phyloP scores from a whole-genome alignment of 2,329 filamentous ascomycete species.

The Beauveria pseudobassiana region DNA sequence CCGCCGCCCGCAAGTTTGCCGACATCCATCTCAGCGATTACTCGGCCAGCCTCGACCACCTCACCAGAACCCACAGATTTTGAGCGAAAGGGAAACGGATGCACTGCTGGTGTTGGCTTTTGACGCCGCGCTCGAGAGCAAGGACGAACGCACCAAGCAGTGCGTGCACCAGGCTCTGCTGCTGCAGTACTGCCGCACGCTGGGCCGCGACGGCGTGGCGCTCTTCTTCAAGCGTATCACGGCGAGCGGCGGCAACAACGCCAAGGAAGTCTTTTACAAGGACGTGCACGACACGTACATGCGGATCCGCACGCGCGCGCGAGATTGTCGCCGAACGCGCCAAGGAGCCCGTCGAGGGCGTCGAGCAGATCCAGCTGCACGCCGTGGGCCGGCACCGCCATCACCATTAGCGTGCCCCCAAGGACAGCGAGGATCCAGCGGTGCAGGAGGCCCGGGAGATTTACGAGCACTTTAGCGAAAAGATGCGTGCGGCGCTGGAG shows the following conservation, averaged over 20 bases:
- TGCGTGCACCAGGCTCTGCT: constrained; percentile 91
- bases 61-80: constrained; percentile 69
- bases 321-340: constrained; percentile 57
- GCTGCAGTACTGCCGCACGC: constrained; percentile 86
- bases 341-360: constrained; percentile 55
- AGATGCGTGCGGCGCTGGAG: constrained; percentile 74
- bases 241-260: constrained; percentile 79
- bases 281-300: constrained; percentile 85
- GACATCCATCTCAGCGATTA: constrained; percentile 72
- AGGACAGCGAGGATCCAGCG: constrained; percentile 57
- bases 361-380: constrained; percentile 96
- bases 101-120: constrained; percentile 88
- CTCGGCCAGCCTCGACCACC: constrained; percentile 63
- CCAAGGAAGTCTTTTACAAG: constrained; percentile 82
- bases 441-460: constrained; percentile 60
- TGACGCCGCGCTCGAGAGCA: constrained; percentile 71
- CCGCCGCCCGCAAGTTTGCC: constrained; percentile 73
- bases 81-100: constrained; percentile 82
- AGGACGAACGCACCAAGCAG: constrained; percentile 69
- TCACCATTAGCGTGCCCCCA: constrained; percentile 79
- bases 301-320: constrained; percentile 65
- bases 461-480: constrained; percentile 76
- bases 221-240: constrained; percentile 97
- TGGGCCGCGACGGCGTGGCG: constrained; percentile 80
- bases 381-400: constrained; percentile 89